phyloP scores from a whole-genome alignment of 768 basidiomycete species.

The Botryobasidium botryosum region DNA sequence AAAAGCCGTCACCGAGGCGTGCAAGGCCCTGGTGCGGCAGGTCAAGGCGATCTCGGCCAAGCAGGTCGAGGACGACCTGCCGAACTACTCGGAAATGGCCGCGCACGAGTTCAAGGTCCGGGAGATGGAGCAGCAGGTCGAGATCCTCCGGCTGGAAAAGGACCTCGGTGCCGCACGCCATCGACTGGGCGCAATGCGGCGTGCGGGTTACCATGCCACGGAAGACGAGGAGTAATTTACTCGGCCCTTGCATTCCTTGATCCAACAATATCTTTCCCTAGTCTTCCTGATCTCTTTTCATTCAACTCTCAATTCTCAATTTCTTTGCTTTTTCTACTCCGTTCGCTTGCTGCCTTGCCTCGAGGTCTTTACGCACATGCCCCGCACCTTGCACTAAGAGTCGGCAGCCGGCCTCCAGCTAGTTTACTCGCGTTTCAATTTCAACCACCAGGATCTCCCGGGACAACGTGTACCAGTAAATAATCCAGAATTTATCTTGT shows the following conservation, averaged over 20 bases:
- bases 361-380: too few relatives aligned
- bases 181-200: constrained; percentile 66
- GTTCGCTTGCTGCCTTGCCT: too few relatives aligned
- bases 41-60: constrained; percentile 88
- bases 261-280: background rate
- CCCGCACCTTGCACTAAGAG: too few relatives aligned
- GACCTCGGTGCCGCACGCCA: constrained; percentile 78
- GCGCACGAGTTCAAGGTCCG: constrained; percentile 88
- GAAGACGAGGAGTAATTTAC: constrained; percentile 65
- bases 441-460: too few relatives aligned
- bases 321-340: too few relatives aligned
- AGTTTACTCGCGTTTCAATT: too few relatives aligned
- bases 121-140: constrained; percentile 99
- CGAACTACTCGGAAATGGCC: constrained; percentile 84
- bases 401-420: too few relatives aligned
- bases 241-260: constrained; percentile 15
- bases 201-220: constrained; percentile 78
- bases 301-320: background rate
- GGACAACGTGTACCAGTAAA: too few relatives aligned
- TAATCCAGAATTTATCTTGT: too few relatives aligned
- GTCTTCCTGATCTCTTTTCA: background rate
- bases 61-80: constrained; percentile 61
- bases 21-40: constrained; percentile 88
- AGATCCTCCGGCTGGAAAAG: constrained; percentile 91
- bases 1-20: constrained; percentile 94